Conservation (phyloP, 495 filamentous ascomycete species). For the Aspergillus affinis region DNA sequence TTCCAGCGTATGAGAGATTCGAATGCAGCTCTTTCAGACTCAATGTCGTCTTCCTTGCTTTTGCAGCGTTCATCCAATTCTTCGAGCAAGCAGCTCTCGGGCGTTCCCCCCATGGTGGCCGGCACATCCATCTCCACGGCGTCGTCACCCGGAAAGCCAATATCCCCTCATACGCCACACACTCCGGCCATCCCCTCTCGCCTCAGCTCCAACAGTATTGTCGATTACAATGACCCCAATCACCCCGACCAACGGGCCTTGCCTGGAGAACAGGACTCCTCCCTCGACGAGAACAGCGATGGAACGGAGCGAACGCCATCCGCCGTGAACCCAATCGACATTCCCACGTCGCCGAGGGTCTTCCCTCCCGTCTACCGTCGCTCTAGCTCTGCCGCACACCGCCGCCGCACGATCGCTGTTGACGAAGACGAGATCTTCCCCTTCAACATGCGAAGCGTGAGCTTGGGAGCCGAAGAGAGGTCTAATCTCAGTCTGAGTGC, state of each 20-base stretch:
- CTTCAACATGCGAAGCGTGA: constrained; percentile 72
- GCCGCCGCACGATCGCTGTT: constrained; percentile 48
- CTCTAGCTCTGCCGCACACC: constrained; percentile 78
- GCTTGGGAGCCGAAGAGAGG: constrained; percentile 68
- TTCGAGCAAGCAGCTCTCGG: constrained; percentile 80
- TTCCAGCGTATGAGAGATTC: constrained; percentile 86
- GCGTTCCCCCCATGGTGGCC: constrained; percentile 79
- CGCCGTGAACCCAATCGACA: constrained; percentile 71
- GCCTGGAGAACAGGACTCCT: constrained; percentile 36
- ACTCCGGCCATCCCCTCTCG: constrained; percentile 90
- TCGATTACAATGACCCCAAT: constrained; percentile 60
- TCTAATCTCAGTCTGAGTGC: constrained; percentile 57
- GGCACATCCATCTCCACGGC: constrained; percentile 80
- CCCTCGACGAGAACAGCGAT: constrained; percentile 37
- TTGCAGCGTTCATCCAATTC: constrained; percentile 79
- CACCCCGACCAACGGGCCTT: constrained; percentile 24
- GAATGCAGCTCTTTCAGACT: constrained; percentile 81
- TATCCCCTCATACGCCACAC: constrained; percentile 92
- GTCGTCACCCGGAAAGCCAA: constrained; percentile 86
- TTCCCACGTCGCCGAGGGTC: constrained; percentile 74
- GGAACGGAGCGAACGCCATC: constrained; percentile 46
- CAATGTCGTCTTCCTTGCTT: constrained; percentile 80
- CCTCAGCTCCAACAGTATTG: constrained; percentile 82
- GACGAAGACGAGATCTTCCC: constrained; percentile 63
- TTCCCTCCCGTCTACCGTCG: constrained; percentile 62